A percentile compares a stretch with the other conserved stretches of the same genome.
phyloP scores from a whole-genome alignment of 176 grass and related monocot genomes.

The Carex scoparia region DNA sequence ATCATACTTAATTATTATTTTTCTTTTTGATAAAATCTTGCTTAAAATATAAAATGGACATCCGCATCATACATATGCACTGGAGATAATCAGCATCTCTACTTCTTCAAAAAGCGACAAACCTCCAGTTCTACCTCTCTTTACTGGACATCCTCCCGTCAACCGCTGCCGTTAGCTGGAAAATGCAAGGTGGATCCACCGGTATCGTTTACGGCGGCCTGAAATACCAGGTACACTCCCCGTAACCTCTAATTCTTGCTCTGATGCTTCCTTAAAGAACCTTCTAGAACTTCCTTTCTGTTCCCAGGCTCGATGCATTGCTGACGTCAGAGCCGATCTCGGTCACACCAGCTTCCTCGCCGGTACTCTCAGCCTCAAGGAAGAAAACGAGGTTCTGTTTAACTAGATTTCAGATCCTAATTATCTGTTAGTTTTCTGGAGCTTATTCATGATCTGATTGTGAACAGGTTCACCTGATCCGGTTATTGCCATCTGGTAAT shows the following conservation, averaged over 20 bases:
- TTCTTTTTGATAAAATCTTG: too few relatives aligned
- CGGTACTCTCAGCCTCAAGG: slow-evolving; percentile 88
- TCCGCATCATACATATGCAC: background rate
- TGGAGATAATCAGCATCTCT: background rate
- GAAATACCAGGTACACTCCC: slow-evolving; percentile 71
- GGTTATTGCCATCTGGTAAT: slow-evolving; percentile 53
- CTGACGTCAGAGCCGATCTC: slow-evolving; percentile 66
- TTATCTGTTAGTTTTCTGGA: background rate
- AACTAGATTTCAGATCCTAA: background rate
- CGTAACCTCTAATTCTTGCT: background rate
- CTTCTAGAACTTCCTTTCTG: slow-evolving; percentile 11
- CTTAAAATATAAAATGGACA: background rate
- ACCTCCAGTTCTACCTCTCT: background rate
- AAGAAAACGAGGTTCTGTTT: slow-evolving; percentile 84
- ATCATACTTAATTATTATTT: too few relatives aligned
- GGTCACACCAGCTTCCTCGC: slow-evolving; percentile 86
- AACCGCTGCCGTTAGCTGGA: background rate
- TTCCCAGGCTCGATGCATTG: slow-evolving; percentile 77
- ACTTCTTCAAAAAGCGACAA: background rate
- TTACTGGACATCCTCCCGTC: background rate
- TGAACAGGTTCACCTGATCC: slow-evolving; percentile 87
- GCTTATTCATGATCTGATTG: slow-evolving; percentile 31
- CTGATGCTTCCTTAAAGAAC: background rate
- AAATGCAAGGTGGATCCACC: slow-evolving; percentile 79
- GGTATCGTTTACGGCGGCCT: slow-evolving; percentile 94